Evolutionary conservation across 169 alveolate species (phyloP).

Genomic region (Plasmodium relictum): DNA sequence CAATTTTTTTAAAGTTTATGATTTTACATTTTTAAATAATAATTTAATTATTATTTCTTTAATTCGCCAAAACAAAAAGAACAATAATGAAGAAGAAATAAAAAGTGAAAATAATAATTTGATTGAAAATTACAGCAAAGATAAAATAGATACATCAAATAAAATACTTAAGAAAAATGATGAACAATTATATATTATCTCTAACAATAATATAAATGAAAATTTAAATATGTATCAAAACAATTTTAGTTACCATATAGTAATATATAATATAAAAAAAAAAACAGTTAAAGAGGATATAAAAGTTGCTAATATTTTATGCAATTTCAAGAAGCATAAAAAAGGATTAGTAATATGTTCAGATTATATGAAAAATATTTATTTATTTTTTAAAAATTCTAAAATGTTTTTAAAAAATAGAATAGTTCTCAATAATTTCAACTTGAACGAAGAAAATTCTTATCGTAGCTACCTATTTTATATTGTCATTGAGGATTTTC

Average conservation of each 20-base stretch:
- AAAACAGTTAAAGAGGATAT: slow-evolving; percentile 46
- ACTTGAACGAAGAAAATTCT: slow-evolving; percentile 10
- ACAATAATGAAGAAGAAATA: not conserved
- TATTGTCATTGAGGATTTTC: slow-evolving; percentile 13
- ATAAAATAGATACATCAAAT: not conserved
- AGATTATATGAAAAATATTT: slow-evolving; percentile 49
- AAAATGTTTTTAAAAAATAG: slow-evolving; percentile 4
- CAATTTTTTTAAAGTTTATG: slow-evolving; percentile 16
- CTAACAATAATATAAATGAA: slow-evolving; percentile 3
- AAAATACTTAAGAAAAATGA: not conserved
- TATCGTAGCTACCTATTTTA: not conserved
- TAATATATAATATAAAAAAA: slow-evolving; percentile 34
- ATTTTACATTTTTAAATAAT: slow-evolving; percentile 27
- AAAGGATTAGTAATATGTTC: slow-evolving; percentile 32
- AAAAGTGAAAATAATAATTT: not conserved
- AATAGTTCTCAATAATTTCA: slow-evolving; percentile 11
- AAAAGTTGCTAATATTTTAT: slow-evolving; percentile 20
- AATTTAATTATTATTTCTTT: slow-evolving; percentile 23
- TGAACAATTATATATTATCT: not conserved
- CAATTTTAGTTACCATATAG: slow-evolving; percentile 16
- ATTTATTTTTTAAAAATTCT: slow-evolving; percentile 34
- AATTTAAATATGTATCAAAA: not conserved
- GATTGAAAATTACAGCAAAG: not conserved
- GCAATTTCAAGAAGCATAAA: slow-evolving; percentile 15
- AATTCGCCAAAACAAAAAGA: not conserved